Conservation (phyloP, 371 early-diverging fungal species). For the Mucor circinelloides region DNA sequence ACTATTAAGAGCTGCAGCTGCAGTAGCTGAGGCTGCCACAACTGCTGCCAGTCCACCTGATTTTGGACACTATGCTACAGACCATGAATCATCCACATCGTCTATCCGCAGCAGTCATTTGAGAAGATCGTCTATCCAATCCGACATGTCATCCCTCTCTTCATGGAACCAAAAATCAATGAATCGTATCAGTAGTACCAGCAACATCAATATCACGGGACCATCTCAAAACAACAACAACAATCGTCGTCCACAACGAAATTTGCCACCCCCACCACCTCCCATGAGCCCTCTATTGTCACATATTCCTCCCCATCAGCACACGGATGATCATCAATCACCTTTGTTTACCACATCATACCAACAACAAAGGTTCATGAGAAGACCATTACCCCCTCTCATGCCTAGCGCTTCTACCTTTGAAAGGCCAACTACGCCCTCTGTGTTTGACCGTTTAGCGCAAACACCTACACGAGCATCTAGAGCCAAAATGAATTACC, state of each 20-base stretch:
- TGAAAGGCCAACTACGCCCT: constrained; percentile 36
- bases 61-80: constrained; percentile 38
- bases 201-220: background rate
- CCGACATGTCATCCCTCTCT: constrained; percentile 34
- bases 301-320: background rate
- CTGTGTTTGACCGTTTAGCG: constrained; percentile 52
- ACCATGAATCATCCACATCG: constrained; percentile 47
- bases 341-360: constrained; percentile 6
- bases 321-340: background rate
- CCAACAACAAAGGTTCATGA: constrained; percentile 13
- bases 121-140: constrained; percentile 46
- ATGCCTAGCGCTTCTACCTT: constrained; percentile 23
- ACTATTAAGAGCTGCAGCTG: background rate
- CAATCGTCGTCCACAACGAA: background rate
- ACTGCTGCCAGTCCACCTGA: constrained; percentile 21
- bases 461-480: constrained; percentile 54
- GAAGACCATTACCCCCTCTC: constrained; percentile 21
- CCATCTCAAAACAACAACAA: background rate
- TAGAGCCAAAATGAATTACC: constrained; percentile 44
- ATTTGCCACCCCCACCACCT: background rate
- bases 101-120: constrained; percentile 46
- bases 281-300: constrained; percentile 15
- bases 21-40: background rate
- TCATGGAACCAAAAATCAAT: constrained; percentile 17
- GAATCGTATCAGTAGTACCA: background rate